These are phyloP conservation scores for Obba rivulosa DNA, from an alignment of 768 basidiomycete species.

Conservation along the genomic window DNA sequence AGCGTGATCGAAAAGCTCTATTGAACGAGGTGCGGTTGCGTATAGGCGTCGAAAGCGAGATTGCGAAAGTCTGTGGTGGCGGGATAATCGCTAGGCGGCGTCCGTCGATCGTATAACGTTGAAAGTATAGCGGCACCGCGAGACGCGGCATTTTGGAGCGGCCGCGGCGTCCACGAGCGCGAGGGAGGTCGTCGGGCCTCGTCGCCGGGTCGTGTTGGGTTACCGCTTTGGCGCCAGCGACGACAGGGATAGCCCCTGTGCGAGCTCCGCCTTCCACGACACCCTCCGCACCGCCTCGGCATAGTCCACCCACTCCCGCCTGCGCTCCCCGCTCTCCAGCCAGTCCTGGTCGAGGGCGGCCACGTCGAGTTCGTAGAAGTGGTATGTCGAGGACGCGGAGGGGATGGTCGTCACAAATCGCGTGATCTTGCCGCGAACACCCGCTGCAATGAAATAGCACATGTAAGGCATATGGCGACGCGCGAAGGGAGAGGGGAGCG, in stretches of 20 bases:
- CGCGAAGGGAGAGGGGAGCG: constrained; percentile 17
- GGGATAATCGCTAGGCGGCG: background rate
- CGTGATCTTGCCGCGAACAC: constrained; percentile 82
- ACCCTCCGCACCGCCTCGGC: constrained; percentile 71
- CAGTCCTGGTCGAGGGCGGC: constrained; percentile 70
- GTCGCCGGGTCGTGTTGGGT: constrained; percentile 1
- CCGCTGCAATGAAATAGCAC: constrained; percentile 50
- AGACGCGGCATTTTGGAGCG: background rate
- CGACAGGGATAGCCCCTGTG: constrained; percentile 67
- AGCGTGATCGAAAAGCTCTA: background rate
- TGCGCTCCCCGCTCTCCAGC: constrained; percentile 75
- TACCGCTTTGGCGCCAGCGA: constrained; percentile 59
- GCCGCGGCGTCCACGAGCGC: background rate
- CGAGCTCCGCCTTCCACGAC: constrained; percentile 82
- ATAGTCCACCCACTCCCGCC: constrained; percentile 85
- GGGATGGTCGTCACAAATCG: constrained; percentile 82
- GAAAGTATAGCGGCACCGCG: background rate
- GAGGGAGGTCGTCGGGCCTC: background rate
- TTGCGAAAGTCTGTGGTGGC: constrained; percentile 7
- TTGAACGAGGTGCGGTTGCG: background rate
- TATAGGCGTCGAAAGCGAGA: constrained; percentile 5
- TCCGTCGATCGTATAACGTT: background rate
- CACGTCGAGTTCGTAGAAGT: constrained; percentile 89
- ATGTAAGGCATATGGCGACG: constrained; percentile 21
- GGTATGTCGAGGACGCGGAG: constrained; percentile 75